These are phyloP conservation scores for Blastobotrys attinorum DNA, from an alignment of 805 yeast genomes.

Conservation along the genomic window DNA sequence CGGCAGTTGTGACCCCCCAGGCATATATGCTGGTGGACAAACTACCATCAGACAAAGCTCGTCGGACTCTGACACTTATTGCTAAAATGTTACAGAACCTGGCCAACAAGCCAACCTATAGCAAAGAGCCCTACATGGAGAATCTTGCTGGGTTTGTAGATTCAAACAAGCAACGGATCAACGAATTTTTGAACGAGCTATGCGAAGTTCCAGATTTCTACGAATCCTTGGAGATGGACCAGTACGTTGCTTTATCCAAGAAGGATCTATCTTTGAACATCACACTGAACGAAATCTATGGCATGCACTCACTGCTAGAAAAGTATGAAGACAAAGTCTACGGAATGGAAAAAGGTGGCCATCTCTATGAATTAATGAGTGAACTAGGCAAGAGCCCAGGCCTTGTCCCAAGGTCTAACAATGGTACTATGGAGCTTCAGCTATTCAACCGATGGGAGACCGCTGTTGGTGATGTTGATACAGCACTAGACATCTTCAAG, in stretches of 20 bases:
- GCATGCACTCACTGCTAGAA: slow-evolving; percentile 29
- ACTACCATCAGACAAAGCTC: slow-evolving; percentile 33
- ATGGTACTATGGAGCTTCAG: slow-evolving; percentile 26
- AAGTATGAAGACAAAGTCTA: slow-evolving; percentile 21
- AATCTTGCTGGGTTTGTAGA: slow-evolving; percentile 23
- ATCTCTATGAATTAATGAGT: slow-evolving; percentile 20
- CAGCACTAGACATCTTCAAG: slow-evolving; percentile 20
- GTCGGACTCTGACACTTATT: slow-evolving; percentile 65
- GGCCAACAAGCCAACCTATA: slow-evolving; percentile 69
- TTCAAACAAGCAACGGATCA: slow-evolving; percentile 24
- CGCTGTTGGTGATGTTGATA: slow-evolving; percentile 22
- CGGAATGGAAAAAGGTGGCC: slow-evolving; percentile 11
- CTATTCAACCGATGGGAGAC: slow-evolving; percentile 29
- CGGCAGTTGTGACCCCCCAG: slow-evolving; percentile 87
- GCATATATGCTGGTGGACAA: slow-evolving; percentile 35
- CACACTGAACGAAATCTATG: slow-evolving; percentile 28
- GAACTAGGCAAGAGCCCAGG: slow-evolving; percentile 28
- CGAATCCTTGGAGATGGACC: slow-evolving; percentile 33
- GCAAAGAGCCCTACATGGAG: slow-evolving; percentile 40
- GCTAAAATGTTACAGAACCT: slow-evolving; percentile 81
- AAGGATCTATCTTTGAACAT: slow-evolving; percentile 27
- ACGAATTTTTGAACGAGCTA: slow-evolving; percentile 27
- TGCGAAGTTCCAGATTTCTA: slow-evolving; percentile 35
- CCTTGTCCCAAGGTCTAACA: slow-evolving; percentile 23
- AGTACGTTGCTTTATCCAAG: slow-evolving; percentile 31